phyloP scores from a whole-genome alignment of 2,329 filamentous ascomycete species.

The Byssochlamys sp. region DNA sequence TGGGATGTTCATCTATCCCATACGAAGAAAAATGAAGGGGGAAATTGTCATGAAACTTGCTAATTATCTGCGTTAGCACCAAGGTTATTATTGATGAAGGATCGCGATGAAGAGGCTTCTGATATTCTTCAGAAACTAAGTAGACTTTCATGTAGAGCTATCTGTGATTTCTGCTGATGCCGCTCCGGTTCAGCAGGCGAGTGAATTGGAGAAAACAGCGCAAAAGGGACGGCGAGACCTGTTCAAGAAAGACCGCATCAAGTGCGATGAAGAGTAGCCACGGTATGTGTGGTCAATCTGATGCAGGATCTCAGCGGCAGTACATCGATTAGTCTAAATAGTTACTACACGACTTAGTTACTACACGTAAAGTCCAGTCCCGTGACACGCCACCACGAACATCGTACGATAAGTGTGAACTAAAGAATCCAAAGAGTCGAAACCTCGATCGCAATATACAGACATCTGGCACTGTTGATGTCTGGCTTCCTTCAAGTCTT shows the following conservation, averaged over 20 bases:
- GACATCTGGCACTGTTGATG: constrained; percentile 15
- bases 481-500: constrained; percentile 18
- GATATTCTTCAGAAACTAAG: constrained; percentile 12
- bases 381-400: background rate
- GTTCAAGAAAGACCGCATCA: constrained; percentile 7
- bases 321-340: constrained; percentile 13
- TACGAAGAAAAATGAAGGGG: background rate
- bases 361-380: constrained; percentile 7
- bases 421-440: constrained; percentile 6
- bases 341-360: constrained; percentile 16
- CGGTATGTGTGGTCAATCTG: constrained; percentile 10
- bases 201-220: constrained; percentile 5
- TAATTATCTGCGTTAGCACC: constrained; percentile 7
- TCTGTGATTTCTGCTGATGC: constrained; percentile 8
- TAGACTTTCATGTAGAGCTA: constrained; percentile 1
- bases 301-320: constrained; percentile 14
- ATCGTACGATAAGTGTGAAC: background rate
- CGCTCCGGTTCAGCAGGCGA: constrained; percentile 6
- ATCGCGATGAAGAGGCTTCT: constrained; percentile 8
- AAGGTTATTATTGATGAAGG: constrained; percentile 14
- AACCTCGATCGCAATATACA: constrained; percentile 13
- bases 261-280: constrained; percentile 7
- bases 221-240: constrained; percentile 11
- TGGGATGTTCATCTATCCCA: constrained; percentile 10
- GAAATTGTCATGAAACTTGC: background rate